Evolutionary conservation across 331 rosid species (phyloP), one percentile per base, ranked within the genome.

Genomic region (Pyracantha coccinea): DNA sequence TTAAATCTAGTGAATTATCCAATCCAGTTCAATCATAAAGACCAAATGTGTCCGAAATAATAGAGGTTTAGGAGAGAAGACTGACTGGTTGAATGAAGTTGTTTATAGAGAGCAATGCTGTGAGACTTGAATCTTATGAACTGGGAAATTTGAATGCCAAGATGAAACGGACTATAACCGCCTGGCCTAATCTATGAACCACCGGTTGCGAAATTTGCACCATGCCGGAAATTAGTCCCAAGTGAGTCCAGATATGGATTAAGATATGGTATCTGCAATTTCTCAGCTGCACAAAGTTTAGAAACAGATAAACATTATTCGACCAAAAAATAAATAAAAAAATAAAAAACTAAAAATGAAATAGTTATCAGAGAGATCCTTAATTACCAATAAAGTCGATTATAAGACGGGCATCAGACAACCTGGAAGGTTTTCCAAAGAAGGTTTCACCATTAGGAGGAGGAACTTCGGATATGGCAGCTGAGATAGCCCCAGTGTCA

Each of bases 161-260:
- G 90, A 83, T 90, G 72, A 71, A 93, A 85, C 21, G 98, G 97
- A 85, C 91, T 88, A 71, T 41, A 88, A 53, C 96, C 96, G 5
- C 88, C 92, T 0, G 80, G 85, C 62, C 86, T 81, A 78, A 93
- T 89, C 1, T 97, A 82, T 0, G 98, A 84, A 24, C 98, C 96
- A 24, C 88, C 88, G 0, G 85, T 82, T 55, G 97, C 97, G 59
- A 93, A 93, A 83, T 91, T 93, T 19, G 94, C 94, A 73, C 98
- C 96, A 60, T 88, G 86, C 59, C 94, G 74, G 74, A 87, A 93
- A 76, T 79, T 80, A 7, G 91, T 84, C 60, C 96, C 94, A 38
- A 91, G 66, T 55, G 97, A 91, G 81, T 91, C 88, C 86, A 89
- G 83, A 73, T 93, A 93, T 31, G 97, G 86, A 89, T 90, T 89